Percentiles rank a stretch among this genome's conserved stretches.
phyloP scores from a whole-genome alignment of 1,139 yeast species.

The Lodderomyces beijingensis region DNA sequence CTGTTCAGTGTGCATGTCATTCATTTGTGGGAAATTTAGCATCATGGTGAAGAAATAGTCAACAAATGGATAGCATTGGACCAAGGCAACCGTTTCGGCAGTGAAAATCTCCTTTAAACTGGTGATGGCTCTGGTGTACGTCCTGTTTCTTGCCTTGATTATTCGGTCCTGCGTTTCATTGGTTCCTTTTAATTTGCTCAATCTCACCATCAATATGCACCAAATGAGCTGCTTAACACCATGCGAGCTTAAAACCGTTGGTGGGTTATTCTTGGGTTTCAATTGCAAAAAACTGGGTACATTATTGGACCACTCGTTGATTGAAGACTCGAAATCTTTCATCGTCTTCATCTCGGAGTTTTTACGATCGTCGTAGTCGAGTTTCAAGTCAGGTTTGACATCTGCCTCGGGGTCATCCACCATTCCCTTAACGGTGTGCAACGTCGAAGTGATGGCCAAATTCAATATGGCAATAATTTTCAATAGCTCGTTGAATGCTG shows the following conservation, averaged over 20 bases:
- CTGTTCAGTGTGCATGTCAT: conserved; percentile 13
- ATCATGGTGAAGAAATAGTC: conserved; percentile 18
- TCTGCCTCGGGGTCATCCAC: conserved; percentile 5
- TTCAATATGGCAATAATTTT: conserved; percentile 17
- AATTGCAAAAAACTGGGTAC: conserved; percentile 17
- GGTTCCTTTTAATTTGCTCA: conserved; percentile 13
- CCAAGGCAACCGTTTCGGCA: conserved; percentile 9
- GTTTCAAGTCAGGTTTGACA: conserved; percentile 2
- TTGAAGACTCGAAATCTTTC: conserved; percentile 14
- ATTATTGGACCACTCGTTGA: conserved; percentile 13
- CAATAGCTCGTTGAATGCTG: conserved; percentile 17
- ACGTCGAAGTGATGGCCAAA: conserved; percentile 19
- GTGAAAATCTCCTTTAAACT: conserved; percentile 13
- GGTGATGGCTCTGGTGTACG: conserved; percentile 16
- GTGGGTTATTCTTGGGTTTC: conserved; percentile 12
- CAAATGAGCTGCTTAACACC: conserved; percentile 15
- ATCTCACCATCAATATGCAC: conserved; percentile 19
- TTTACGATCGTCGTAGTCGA: conserved; percentile 12
- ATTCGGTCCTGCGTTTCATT: conserved; percentile 12
- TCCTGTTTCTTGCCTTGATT: conserved; percentile 14
- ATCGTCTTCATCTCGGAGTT: conserved; percentile 14
- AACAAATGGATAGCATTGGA: conserved; percentile 16
- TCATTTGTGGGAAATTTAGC: conserved; percentile 19
- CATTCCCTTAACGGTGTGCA: conserved; percentile 16
- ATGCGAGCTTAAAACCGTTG: conserved; percentile 16